A percentile compares a stretch with the other conserved stretches of the same genome.
Conservation (phyloP, 805 yeast genomes). For the Saccharomycopsis fodiens region DNA sequence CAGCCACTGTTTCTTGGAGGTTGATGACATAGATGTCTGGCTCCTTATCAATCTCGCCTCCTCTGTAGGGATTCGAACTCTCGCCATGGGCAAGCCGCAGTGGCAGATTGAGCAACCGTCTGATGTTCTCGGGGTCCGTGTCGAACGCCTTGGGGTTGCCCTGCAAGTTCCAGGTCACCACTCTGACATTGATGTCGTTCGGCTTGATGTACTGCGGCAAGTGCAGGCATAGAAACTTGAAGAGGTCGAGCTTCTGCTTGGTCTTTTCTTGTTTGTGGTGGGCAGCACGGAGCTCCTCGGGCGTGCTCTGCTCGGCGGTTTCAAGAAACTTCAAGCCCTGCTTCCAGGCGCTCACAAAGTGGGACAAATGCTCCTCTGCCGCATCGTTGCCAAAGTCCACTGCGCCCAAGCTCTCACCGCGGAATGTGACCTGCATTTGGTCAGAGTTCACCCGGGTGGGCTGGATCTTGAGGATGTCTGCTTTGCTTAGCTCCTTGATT, state of each 20-base stretch:
- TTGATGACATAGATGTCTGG: constrained; percentile 36
- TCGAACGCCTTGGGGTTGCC: constrained; percentile 24
- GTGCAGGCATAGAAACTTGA: constrained; percentile 16
- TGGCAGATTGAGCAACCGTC: constrained; percentile 21
- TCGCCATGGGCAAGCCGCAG: background rate
- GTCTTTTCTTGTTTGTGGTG: constrained; percentile 16
- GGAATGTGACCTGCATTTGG: constrained; percentile 18
- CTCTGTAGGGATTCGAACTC: background rate
- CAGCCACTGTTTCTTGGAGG: constrained; percentile 44
- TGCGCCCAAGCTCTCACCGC: constrained; percentile 5
- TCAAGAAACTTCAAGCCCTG: constrained; percentile 23
- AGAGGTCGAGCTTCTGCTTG: constrained; percentile 17
- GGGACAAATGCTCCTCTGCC: constrained; percentile 21
- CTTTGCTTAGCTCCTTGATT: constrained; percentile 2
- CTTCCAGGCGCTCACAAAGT: constrained; percentile 27
- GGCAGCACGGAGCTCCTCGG: background rate
- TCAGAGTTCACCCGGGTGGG: constrained; percentile 17
- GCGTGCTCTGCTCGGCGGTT: constrained; percentile 5
- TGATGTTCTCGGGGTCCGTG: constrained; percentile 19
- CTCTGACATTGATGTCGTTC: constrained; percentile 23
- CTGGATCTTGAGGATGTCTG: constrained; percentile 17
- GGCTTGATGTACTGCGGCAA: constrained; percentile 13
- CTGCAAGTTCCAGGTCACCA: constrained; percentile 35
- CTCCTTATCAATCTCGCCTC: background rate
- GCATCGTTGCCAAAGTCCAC: constrained; percentile 18